phyloP scores from a whole-genome alignment of 164 flowering plant species.

The Tinospora cordifolia region DNA sequence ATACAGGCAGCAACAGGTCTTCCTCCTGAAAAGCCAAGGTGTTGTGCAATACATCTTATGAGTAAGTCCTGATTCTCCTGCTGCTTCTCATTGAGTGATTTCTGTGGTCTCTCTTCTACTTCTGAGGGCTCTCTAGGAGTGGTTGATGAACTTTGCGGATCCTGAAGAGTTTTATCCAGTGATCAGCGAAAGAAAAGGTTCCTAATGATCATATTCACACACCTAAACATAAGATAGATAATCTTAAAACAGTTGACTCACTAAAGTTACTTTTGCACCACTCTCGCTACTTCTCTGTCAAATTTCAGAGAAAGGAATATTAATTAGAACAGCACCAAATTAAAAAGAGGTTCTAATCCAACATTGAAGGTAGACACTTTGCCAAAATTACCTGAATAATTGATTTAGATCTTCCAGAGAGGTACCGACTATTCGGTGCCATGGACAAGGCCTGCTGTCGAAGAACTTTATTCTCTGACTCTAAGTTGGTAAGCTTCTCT shows the following conservation, averaged over 20 bases:
- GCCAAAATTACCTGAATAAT: constrained; percentile 58
- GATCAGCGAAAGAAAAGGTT: constrained; percentile 8
- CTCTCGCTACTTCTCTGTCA: constrained; percentile 58
- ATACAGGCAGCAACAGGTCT: constrained; percentile 96
- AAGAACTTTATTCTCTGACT: constrained; percentile 93
- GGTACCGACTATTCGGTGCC: constrained; percentile 69
- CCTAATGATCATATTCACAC: not conserved
- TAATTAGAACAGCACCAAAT: not conserved
- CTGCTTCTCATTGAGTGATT: constrained; percentile 92
- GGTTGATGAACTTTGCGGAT: constrained; percentile 50
- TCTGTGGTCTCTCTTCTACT: constrained; percentile 91
- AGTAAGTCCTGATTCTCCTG: constrained; percentile 85
- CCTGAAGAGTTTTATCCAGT: constrained; percentile 35
- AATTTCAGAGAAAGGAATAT: constrained; percentile 17
- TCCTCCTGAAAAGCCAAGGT: constrained; percentile 74
- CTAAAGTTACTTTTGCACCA: constrained; percentile 49
- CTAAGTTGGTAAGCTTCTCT: constrained; percentile 80
- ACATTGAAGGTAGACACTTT: not conserved
- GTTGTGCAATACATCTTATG: constrained; percentile 72
- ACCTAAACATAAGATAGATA: not conserved
- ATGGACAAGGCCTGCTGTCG: constrained; percentile 94
- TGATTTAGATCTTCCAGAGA: constrained; percentile 78
- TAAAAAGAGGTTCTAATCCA: not conserved
- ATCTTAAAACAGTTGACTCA: constrained; percentile 21
- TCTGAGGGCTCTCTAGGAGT: constrained; percentile 54